Base-by-base conservation (phyloP, 2,329 filamentous ascomycete genomes). In the Canariomyces notabilis region DNA sequence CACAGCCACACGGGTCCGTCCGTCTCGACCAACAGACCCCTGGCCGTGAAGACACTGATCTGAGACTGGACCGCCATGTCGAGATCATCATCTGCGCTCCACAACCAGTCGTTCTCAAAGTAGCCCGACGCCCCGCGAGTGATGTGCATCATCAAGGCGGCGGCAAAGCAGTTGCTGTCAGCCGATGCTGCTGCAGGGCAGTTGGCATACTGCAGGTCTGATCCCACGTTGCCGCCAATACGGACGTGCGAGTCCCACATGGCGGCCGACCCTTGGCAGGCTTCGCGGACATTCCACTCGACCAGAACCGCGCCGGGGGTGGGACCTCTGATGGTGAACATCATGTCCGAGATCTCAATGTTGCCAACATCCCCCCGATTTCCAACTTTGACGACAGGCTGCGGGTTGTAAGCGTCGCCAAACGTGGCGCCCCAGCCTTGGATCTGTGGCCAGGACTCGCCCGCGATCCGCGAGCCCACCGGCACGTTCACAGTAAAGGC, bases 191-290 rank as follows among this genome's bases (percentile, higher is more conserved):
- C n/a, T n/a, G n/a, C n/a, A n/a, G n/a, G n/a, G n/a, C n/a, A n/a
- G n/a, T n/a, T n/a, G n/a, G 49, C 82, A 87, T 15, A 69, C 76
- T 57, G 77, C 11, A 89, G 72, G 42, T 80, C 67, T n/a, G 83
- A 84, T 32, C 84, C 84, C 2, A 75, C 75, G 18, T 76, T 77
- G n/a, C 86, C 86, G 54, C 84, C 85, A 48, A 90, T 75, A 55
- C 86, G 82, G 63, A 85, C 74, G 65, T 90, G 85, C 9, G 80
- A 77, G 59, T 89, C 85, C 75, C 76, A 80, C 56, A 82, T 70
- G 22, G 4, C 74, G 77, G 0, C 61, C 64, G 4, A 67, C 66
- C 14, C 68, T 69, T 31, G 65, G 58, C 4, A n/a, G 40, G 37
- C 1, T 54, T 56, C 15, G 64, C 65, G 5, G 59, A 20, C 68